Evolutionary conservation across 108 stramenopile genomes (phyloP), one percentile per base, ranked within the genome.

Genomic region (Conticribra weissflogii): DNA sequence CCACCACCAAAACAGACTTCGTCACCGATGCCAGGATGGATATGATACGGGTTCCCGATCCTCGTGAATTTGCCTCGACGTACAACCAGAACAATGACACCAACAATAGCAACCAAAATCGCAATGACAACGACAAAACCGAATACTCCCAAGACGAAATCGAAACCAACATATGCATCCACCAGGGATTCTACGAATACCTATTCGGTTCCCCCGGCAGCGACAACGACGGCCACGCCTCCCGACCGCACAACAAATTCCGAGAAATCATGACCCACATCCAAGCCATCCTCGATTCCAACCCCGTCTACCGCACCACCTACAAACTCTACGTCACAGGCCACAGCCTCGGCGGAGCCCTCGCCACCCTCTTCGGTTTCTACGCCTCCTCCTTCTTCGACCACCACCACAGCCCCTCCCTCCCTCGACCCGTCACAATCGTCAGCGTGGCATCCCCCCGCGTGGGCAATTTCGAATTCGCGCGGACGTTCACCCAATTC

Each of bases 261-360:
- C n/a, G n/a, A 3, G 72, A 72, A 57, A 86, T 91, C 47, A 64
- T 87, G 65, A 53, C 60, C 0, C 75, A 84, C 30, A 73, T 87
- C 34, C 74, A 81, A 61, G 5, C 50, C 24, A 59, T 82, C 27
- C 59, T 82, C 18, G 48, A 76, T 48, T 52, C 83, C 25, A 66
- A 88, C 46, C 61, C 64, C 8, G 28, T 65, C 0, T 54, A 61
- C 21, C 54, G 49, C 19, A 47, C 50, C 2, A 76, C 78, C 12
- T 88, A 74, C 68, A 62, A 64, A 30, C 59, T 93, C 24, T 87
- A 88, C 59, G 67, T 82, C 29, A 88, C 88, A 3, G 93, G 93
- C 0, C 93, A 94, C 58, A 85, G 83, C 8, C 62, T 94, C 3
- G 93, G 93, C 16, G 93, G 90, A 3, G 93, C 93, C 0, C 51